A percentile compares a stretch with the other conserved stretches of the same genome.
Evolutionary conservation across 2,329 filamentous ascomycete species (phyloP).

Genomic region (Hymenoscyphus infarciens): DNA sequence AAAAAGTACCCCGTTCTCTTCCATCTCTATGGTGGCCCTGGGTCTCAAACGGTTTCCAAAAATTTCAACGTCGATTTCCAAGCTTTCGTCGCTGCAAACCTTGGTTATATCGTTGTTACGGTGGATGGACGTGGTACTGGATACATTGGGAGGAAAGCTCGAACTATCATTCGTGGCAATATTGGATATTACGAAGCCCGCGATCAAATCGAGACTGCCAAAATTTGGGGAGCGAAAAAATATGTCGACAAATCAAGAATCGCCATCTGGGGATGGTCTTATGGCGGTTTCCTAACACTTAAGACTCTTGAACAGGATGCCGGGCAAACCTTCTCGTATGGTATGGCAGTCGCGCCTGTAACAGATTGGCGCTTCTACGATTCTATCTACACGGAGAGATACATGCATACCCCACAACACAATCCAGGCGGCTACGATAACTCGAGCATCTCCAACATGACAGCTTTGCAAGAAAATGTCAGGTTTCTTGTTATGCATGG

Average conservation of each 20-base stretch:
- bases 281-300: conserved; percentile 90
- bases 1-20: conserved; percentile 94
- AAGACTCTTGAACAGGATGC: conserved; percentile 92
- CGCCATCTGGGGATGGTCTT: conserved; percentile 98
- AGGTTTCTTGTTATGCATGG: conserved; percentile 96
- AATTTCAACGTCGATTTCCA: conserved; percentile 85
- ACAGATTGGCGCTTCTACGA: conserved; percentile 98
- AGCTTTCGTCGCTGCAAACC: conserved; percentile 75
- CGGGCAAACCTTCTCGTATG: conserved; percentile 87
- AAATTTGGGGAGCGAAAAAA: conserved; percentile 73
- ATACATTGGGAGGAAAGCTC: conserved; percentile 78
- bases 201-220: conserved; percentile 88
- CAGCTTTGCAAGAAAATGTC: conserved; percentile 69
- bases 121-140: conserved; percentile 93
- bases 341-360: conserved; percentile 97
- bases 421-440: conserved; percentile 75
- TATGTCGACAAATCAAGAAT: conserved; percentile 82
- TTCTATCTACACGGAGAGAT: conserved; percentile 89
- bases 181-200: conserved; percentile 80
- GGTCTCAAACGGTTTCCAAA: conserved; percentile 84
- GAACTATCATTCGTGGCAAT: conserved; percentile 77
- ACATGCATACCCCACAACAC: conserved; percentile 90
- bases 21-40: conserved; percentile 89
- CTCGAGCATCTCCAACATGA: conserved; percentile 69
- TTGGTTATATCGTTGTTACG: conserved; percentile 93